Base-by-base conservation (phyloP, 768 basidiomycete genomes). In the Russula emetica region DNA sequence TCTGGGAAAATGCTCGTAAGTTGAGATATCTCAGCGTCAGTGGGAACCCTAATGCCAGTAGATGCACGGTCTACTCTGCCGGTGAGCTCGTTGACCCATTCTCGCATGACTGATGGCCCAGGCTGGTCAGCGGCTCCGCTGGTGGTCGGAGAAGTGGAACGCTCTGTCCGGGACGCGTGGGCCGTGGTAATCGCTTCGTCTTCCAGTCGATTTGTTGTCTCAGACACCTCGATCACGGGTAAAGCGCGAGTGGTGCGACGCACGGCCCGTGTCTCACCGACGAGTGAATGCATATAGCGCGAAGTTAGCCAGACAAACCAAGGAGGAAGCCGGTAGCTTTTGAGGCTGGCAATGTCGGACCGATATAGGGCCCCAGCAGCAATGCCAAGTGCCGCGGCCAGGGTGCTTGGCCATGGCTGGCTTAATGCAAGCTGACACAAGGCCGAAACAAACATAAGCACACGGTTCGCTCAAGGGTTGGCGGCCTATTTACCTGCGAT, bases 1-100 rank as follows among this genome's bases (percentile, higher is more conserved):
- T 89, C 83, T 24, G 94, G 93, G 72, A 97, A 97, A 88, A 97
- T 94, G 55, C 75, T 80, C 52, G 83, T 82, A 59, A 95, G 70
- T 53, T 90, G 85, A 9, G 78, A 73, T 58, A 95, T 89, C 74
- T 96, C 94, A 30, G 82, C 78, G 40, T 92, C 89, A 28, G 81
- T 80, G 1, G 92, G 89, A 13, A 85, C 85, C 47, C 90, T 80
- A 58, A 90, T 79, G 24, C 85, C 84, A 34, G 82, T 73, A 53
- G 76, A 79, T 22, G 79, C 76, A 51, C 81, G 80, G 22, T 82
- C 83, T 32, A 79, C 73, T 60, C 85, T 75, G 6, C 90, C 89
- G 2, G 89, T 90, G 68, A 93, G 74, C 67, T 90, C 89, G 63
- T 90, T 80, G 30, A 92, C 86, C 89, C 88, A 90, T 71, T 89